Base-by-base conservation (phyloP, 1,139 yeast genomes). In the Protomyces macrosporus region DNA sequence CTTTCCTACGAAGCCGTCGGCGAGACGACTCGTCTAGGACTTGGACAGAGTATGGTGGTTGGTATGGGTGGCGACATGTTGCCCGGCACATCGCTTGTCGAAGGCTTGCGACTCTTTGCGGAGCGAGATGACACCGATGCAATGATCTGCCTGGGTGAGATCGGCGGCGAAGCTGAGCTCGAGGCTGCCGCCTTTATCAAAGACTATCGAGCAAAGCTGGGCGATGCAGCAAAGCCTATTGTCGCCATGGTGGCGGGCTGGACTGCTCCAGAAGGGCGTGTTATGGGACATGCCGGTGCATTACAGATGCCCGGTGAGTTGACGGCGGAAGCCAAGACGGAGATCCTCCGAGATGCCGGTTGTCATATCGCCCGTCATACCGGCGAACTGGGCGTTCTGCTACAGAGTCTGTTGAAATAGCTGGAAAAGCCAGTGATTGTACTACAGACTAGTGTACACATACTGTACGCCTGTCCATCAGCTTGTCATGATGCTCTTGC, bases 261-360 rank as follows among this genome's bases (percentile, higher is more conserved):
- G 52, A 58, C 56, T 42, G 56, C 63, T 10, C 63, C 63, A 3
- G 55, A 33, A 16, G 45, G 45, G 32, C 36, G 53, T 6, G 63
- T 53, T 30, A 58, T 58, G 63, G 63, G 63, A 3, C 63, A 58
- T 42, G 63, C 63, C 16, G 63, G 63, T 32, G 63, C 63, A 6
- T 16, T 58, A 40, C 30, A 56, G 5, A 50, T 54, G 42, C 36
- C 56, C 4, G 55, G 53, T 33, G 63, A 58, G 10, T 14, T 40
- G 57, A 58, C 53, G 5, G 63, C 63, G 16, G 40, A n/a, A n/a
- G 56, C 39, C 12, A 58, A 58, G 53, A 35, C 50, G n/a, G 23
- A 35, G 52, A 56, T 56, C 3, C 35, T 58, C 34, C n/a, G 33
- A 12, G 53, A 35, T 6, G 63, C 63, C 7, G 63, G 63, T 14